These are phyloP conservation scores for Spathaspora girioi DNA, from an alignment of 805 yeast genomes.

Conservation along the genomic window DNA sequence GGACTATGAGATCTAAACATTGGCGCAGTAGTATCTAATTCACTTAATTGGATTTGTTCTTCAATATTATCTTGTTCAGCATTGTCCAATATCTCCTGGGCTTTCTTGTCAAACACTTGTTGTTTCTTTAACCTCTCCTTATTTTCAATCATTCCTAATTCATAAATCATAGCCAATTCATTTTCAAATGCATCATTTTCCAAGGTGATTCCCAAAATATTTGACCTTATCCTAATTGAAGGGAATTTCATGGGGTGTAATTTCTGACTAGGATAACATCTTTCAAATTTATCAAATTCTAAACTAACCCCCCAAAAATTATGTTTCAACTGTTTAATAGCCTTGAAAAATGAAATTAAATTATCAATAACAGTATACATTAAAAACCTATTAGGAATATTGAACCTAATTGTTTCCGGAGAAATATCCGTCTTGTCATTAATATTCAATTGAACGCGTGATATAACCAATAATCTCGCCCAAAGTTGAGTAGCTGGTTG, in stretches of 20 bases:
- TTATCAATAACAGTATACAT: conserved; percentile 81
- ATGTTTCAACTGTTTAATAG: conserved; percentile 55
- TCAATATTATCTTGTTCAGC: conserved; percentile 13
- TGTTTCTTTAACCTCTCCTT: conserved; percentile 51
- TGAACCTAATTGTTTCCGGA: conserved; percentile 42
- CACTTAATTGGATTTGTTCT: conserved; percentile 6
- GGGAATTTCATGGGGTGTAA: conserved; percentile 49
- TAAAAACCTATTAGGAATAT: conserved; percentile 70
- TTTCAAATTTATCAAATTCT: conserved; percentile 23
- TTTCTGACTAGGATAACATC: conserved; percentile 33
- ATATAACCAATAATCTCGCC: conserved; percentile 35
- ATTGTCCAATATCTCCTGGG: conserved; percentile 12
- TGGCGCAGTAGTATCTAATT: conserved; percentile 3
- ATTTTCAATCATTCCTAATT: conserved; percentile 68
- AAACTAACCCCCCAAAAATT: conserved; percentile 38
- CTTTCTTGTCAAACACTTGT: conserved; percentile 31
- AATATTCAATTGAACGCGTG: conserved; percentile 12
- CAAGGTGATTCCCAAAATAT: conserved; percentile 56
- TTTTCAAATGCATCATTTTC: conserved; percentile 92
- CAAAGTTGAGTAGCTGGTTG: conserved; percentile 48
- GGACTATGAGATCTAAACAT: background rate
- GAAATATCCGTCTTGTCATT: conserved; percentile 16
- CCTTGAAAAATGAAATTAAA: conserved; percentile 61
- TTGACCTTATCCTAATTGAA: conserved; percentile 50
- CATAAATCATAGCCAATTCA: conserved; percentile 60